phyloP scores from a whole-genome alignment of 2,329 filamentous ascomycete genomes.

The Fusarium poae region DNA sequence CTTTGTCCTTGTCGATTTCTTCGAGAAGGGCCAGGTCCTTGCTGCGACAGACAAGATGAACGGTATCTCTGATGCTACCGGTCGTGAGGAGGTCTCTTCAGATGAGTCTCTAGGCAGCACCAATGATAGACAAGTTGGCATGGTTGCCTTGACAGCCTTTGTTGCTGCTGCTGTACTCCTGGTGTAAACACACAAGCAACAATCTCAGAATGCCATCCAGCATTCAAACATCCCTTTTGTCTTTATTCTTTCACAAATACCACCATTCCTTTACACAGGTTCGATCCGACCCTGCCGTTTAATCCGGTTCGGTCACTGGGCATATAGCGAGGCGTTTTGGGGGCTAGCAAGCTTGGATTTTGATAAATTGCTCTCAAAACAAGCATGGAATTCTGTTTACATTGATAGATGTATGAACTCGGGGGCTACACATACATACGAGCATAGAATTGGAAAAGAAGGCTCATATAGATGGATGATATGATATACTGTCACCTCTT shows the following conservation, averaged over 20 bases:
- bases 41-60: slow-evolving; percentile 78
- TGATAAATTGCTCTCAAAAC: slow-evolving; percentile 12
- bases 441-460: slow-evolving; percentile 20
- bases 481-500: slow-evolving; percentile 15
- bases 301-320: slow-evolving; percentile 32
- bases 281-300: slow-evolving; percentile 24
- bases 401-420: slow-evolving; percentile 5
- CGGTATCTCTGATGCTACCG: slow-evolving; percentile 58
- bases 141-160: slow-evolving; percentile 60
- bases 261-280: slow-evolving; percentile 25
- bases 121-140: slow-evolving; percentile 47
- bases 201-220: neutral
- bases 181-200: slow-evolving; percentile 35
- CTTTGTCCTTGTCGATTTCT: slow-evolving; percentile 85
- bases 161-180: slow-evolving; percentile 58
- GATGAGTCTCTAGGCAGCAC: slow-evolving; percentile 38
- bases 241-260: slow-evolving; percentile 24
- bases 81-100: slow-evolving; percentile 49
- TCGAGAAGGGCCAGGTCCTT: slow-evolving; percentile 78
- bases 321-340: slow-evolving; percentile 47
- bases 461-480: slow-evolving; percentile 9
- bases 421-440: neutral
- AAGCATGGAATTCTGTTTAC: neutral
- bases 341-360: slow-evolving; percentile 31
- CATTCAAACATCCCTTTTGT: slow-evolving; percentile 20